These are phyloP conservation scores for Protostelium mycophagum DNA, from an alignment of 78 protist species.

Conservation along the genomic window DNA sequence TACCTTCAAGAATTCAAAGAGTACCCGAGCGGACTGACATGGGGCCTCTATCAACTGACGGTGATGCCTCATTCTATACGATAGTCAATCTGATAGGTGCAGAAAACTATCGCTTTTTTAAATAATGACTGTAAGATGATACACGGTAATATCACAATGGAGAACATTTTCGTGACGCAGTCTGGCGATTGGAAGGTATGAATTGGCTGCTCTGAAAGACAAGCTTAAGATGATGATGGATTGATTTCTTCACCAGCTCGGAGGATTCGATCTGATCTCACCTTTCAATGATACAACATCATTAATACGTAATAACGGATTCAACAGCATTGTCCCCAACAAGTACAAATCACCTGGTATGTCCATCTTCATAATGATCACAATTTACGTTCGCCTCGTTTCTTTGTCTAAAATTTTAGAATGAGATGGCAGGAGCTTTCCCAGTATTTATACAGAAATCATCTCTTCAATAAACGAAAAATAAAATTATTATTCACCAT, in stretches of 20 bases:
- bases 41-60: conserved; percentile 64
- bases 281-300: conserved; percentile 25
- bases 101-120: conserved; percentile 61
- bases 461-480: neutral
- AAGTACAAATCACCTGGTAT: conserved; percentile 54
- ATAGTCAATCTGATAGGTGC: neutral
- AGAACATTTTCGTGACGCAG: conserved; percentile 50
- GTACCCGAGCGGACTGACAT: conserved; percentile 44
- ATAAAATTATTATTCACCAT: neutral
- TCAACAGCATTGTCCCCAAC: conserved; percentile 25
- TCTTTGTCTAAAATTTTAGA: too few species aligned
- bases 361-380: too few species aligned
- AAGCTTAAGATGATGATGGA: too few species aligned
- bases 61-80: conserved; percentile 13
- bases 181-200: conserved; percentile 68
- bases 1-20: conserved; percentile 25
- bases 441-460: too few species aligned
- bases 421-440: too few species aligned
- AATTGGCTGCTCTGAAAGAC: neutral
- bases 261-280: conserved; percentile 54
- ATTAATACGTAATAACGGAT: conserved; percentile 9
- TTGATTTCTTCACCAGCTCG: conserved; percentile 2
- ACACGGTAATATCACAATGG: conserved; percentile 56
- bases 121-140: conserved; percentile 42
- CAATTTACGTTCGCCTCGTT: too few species aligned